A percentile compares a stretch with the other conserved stretches of the same genome.
Evolutionary conservation across 2,329 filamentous ascomycete genomes (phyloP).

Genomic region (Verticillium zaregamsianum): DNA sequence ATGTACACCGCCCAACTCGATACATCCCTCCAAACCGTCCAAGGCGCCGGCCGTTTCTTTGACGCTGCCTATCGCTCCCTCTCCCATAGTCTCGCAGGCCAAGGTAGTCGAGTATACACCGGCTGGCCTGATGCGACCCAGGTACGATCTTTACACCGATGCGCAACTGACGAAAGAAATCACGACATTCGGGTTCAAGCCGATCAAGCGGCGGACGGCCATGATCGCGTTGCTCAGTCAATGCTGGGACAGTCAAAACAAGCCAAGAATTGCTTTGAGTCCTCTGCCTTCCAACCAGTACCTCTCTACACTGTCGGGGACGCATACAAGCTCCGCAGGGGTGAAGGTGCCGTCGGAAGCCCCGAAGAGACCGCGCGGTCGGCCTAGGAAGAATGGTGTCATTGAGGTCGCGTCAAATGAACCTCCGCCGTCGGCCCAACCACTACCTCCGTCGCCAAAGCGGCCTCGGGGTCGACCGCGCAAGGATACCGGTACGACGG

Average conservation of each 20-base stretch:
- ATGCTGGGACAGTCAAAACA: slow-evolving; percentile 59
- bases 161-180: slow-evolving; percentile 59
- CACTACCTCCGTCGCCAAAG: slow-evolving; percentile 18
- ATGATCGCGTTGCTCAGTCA: slow-evolving; percentile 68
- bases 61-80: background rate
- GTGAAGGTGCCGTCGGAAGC: slow-evolving; percentile 11
- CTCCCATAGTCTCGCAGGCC: background rate
- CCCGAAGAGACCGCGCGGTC: slow-evolving; percentile 24
- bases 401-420: slow-evolving; percentile 17
- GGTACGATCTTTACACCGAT: slow-evolving; percentile 59
- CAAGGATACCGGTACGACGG: slow-evolving; percentile 1
- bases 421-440: slow-evolving; percentile 29
- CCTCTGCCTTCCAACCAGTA: slow-evolving; percentile 14
- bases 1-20: background rate
- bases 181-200: slow-evolving; percentile 66
- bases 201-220: slow-evolving; percentile 60
- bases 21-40: background rate
- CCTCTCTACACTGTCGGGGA: slow-evolving; percentile 4
- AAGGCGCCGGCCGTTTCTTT: background rate
- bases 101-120: background rate
- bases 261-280: slow-evolving; percentile 15
- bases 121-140: slow-evolving; percentile 32
- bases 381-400: slow-evolving; percentile 25
- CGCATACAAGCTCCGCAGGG: background rate
- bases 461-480: slow-evolving; percentile 3